A percentile compares a stretch with the other conserved stretches of the same genome.
phyloP scores from a whole-genome alignment of 2,329 filamentous ascomycete genomes.

The Tolypocladium paradoxum region DNA sequence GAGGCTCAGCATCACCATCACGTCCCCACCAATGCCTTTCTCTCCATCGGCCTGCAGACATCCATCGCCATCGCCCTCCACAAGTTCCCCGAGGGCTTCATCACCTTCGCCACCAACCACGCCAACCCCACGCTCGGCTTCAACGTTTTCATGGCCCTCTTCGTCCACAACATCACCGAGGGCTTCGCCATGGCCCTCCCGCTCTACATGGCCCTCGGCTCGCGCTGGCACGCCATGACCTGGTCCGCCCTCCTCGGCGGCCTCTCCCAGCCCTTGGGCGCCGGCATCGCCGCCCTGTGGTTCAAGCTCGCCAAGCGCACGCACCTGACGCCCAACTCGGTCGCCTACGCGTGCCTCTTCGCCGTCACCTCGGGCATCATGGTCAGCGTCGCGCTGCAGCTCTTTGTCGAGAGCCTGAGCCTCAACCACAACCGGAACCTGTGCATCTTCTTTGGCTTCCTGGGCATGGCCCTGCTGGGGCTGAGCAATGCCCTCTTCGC shows the following conservation, averaged over 20 bases:
- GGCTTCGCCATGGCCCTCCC: constrained; percentile 91
- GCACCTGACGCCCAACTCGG: constrained; percentile 38
- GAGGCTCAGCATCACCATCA: constrained; percentile 75
- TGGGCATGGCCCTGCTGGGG: constrained; percentile 81
- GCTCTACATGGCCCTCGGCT: constrained; percentile 80
- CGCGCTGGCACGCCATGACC: constrained; percentile 68
- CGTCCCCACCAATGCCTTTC: constrained; percentile 84
- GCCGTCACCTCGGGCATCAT: constrained; percentile 87
- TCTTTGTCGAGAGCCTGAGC: constrained; percentile 78
- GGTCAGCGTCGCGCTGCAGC: constrained; percentile 81
- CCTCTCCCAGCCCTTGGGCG: constrained; percentile 76
- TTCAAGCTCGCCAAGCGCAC: constrained; percentile 57
- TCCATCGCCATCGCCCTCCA: constrained; percentile 91
- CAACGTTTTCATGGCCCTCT: constrained; percentile 87
- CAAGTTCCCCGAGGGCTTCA: constrained; percentile 80
- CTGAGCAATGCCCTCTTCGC: constrained; percentile 77
- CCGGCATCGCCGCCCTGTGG: constrained; percentile 74
- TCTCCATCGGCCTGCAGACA: constrained; percentile 92
- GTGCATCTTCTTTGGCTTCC: constrained; percentile 70
- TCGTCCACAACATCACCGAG: constrained; percentile 97
- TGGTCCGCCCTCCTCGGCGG: constrained; percentile 80
- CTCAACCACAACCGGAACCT: constrained; percentile 69
- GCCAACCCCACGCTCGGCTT: constrained; percentile 82
- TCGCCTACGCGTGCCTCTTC: constrained; percentile 73
- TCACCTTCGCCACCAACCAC: constrained; percentile 96